Evolutionary conservation across 495 filamentous ascomycete species (phyloP).

Genomic region (Penicillium angulare): DNA sequence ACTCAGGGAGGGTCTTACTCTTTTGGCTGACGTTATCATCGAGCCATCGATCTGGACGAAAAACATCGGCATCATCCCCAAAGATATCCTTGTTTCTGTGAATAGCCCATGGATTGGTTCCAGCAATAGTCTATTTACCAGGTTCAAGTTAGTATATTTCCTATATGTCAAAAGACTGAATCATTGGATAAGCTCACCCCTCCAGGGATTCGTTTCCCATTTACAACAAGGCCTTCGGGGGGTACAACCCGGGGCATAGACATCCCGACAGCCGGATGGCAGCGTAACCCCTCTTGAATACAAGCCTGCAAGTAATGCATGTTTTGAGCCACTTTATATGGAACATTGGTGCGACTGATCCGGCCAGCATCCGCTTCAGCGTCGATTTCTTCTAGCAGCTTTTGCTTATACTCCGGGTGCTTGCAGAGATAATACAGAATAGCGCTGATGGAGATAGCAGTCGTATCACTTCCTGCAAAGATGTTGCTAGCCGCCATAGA

Average conservation of each 20-base stretch:
- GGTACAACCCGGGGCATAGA: background rate
- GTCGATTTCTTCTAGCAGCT: background rate
- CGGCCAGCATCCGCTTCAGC: background rate
- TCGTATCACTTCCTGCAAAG: background rate
- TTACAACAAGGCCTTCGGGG: background rate
- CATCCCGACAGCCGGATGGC: background rate
- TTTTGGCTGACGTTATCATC: background rate
- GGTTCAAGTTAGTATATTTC: background rate
- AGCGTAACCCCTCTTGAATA: background rate
- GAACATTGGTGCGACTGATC: background rate
- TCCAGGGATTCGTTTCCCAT: background rate
- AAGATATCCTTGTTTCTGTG: background rate
- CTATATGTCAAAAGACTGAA: background rate
- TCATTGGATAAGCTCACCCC: background rate
- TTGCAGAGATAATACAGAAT: background rate
- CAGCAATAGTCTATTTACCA: background rate
- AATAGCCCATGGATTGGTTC: background rate
- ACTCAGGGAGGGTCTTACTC: background rate
- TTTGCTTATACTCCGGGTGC: background rate
- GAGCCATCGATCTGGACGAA: background rate
- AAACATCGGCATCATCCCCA: background rate
- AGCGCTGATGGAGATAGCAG: background rate
- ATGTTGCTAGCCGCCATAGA: background rate
- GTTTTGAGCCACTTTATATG: background rate
- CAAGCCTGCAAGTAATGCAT: background rate